Evolutionary conservation across 495 filamentous ascomycete genomes (phyloP).

Genomic region (Penicillium daleae): DNA sequence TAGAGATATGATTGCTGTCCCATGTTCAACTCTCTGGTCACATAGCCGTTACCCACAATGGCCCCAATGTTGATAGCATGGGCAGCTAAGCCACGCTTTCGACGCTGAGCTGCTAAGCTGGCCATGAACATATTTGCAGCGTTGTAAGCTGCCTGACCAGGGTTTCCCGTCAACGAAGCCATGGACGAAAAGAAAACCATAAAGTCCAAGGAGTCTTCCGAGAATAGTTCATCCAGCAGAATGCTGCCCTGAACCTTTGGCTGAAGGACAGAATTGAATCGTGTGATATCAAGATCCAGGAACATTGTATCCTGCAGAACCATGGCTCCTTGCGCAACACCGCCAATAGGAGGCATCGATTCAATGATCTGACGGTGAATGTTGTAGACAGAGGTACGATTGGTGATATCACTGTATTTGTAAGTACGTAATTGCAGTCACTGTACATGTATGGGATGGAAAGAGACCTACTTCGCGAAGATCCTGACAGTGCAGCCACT

Average conservation of each 20-base stretch:
- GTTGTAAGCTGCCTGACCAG: slow-evolving; percentile 56
- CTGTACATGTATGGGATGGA: no score
- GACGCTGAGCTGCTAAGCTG: slow-evolving; percentile 42
- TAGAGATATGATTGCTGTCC: slow-evolving; percentile 30
- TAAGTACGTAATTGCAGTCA: neutral
- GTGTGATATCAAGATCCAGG: slow-evolving; percentile 28
- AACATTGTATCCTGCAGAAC: slow-evolving; percentile 49
- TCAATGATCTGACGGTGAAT: slow-evolving; percentile 11
- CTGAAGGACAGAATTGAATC: slow-evolving; percentile 15
- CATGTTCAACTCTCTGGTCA: slow-evolving; percentile 36
- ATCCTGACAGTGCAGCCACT: slow-evolving; percentile 25
- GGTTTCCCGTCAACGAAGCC: slow-evolving; percentile 39
- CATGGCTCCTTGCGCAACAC: slow-evolving; percentile 55
- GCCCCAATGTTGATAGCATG: slow-evolving; percentile 60
- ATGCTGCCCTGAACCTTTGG: slow-evolving; percentile 23
- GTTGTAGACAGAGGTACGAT: slow-evolving; percentile 19
- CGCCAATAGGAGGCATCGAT: slow-evolving; percentile 51
- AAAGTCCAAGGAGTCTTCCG: slow-evolving; percentile 43
- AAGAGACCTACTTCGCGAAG: slow-evolving; percentile 24
- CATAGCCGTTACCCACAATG: slow-evolving; percentile 60
- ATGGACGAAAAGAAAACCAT: slow-evolving; percentile 42
- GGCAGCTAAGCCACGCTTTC: slow-evolving; percentile 38
- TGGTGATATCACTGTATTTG: slow-evolving; percentile 21
- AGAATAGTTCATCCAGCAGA: slow-evolving; percentile 42
- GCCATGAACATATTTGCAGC: slow-evolving; percentile 61